Evolutionary conservation across 1,284 basidiomycete species (phyloP), one percentile per base, ranked within the genome.

Genomic region (Melanopsichium pennsylvanicum): DNA sequence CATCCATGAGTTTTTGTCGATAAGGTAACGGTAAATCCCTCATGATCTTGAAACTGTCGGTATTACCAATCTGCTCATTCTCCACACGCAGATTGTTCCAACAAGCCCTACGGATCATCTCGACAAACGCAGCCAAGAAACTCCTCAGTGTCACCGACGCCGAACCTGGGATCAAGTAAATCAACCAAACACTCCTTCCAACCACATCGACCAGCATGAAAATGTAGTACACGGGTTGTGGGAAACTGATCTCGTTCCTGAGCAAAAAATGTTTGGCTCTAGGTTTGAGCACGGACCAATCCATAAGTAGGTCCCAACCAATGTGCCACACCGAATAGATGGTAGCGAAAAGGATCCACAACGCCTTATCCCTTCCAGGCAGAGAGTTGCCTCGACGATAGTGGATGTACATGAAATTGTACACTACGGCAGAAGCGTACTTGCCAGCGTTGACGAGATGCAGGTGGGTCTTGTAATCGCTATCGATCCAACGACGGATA

Each of bases 71-170:
- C 56, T 92, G 91, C 81, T 93, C 91, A 83, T 91, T 92, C 80
- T 93, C 91, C 57, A 93, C 82, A 62, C 91, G 69, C 16, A 74
- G 89, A 78, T 95, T 91, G 81, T 96, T 96, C 93, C 93, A 97
- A 71, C 90, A 90, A 82, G 87, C 88, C 44, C 93, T 85, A 27
- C 93, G 84, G 2, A 92, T 75, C 83, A 93, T 87, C 79, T 97
- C 93, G 27, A 91, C 78, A 47, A 89, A 73, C 0, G 85, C 91
- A 8, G 84, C 87, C 46, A 92, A 83, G 81, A 91, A 93, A 0
- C 86, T 83, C 18, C 90, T 85, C 21, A 89, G 48, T 44, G 85
- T 84, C 47, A 85, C 81, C 69, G 84, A 83, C 0, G 86, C 84
- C 0, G 85, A 85, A 0, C 82, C 70, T 13, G 75, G 68, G 4